These are phyloP conservation scores for Annulohypoxylon truncatum DNA, from an alignment of 2,329 filamentous ascomycete species.

Conservation along the genomic window DNA sequence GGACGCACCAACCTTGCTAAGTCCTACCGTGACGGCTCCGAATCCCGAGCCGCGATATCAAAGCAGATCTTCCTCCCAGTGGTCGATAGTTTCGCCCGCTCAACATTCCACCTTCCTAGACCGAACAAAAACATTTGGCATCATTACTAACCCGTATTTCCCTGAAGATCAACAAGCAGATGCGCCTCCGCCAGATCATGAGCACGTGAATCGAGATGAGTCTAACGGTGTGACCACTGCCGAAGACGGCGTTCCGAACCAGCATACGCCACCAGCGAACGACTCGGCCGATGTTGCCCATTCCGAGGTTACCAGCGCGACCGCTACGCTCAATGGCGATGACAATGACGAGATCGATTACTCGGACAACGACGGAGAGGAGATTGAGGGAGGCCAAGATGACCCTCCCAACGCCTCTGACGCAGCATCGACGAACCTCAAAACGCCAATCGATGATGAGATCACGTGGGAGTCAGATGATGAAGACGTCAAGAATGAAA, in stretches of 20 bases:
- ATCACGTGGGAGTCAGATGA: conserved; percentile 53
- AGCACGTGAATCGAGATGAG: conserved; percentile 9
- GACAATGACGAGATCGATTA: conserved; percentile 53
- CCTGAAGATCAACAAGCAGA: conserved; percentile 41
- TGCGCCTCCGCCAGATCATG: conserved; percentile 27
- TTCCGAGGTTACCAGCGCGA: conserved; percentile 52
- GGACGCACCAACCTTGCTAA: neutral
- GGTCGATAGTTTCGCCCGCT: neutral
- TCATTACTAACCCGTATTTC: conserved; percentile 36
- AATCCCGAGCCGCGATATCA: neutral
- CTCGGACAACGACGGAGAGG: conserved; percentile 52
- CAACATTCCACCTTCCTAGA: neutral
- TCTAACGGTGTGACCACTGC: conserved; percentile 13
- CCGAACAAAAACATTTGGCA: neutral
- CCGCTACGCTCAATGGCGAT: conserved; percentile 49
- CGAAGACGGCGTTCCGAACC: conserved; percentile 21
- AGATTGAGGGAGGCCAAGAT: conserved; percentile 38
- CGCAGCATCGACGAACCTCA: conserved; percentile 38
- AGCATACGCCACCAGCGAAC: conserved; percentile 28
- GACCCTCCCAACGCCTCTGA: conserved; percentile 38
- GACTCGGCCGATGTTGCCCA: conserved; percentile 48
- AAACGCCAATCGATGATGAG: conserved; percentile 47
- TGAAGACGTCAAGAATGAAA: conserved; percentile 43
- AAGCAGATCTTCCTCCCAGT: neutral
- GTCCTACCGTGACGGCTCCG: neutral